phyloP scores from a whole-genome alignment of 768 basidiomycete species.

The Suillus placidus region DNA sequence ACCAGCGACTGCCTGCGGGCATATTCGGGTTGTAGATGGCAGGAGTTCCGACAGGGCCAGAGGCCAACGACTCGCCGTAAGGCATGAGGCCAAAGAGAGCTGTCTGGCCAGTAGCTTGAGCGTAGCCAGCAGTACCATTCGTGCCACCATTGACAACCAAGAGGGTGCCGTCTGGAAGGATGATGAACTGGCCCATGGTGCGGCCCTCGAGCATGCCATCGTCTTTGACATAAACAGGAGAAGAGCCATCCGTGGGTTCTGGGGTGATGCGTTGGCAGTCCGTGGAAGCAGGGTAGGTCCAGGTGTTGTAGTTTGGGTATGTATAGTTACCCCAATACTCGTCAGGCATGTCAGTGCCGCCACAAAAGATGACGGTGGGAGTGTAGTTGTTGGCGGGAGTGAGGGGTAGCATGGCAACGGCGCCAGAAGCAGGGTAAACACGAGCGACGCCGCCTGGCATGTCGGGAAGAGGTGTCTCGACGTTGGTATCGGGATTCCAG shows the following conservation, averaged over 20 bases:
- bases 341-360: constrained; percentile 79
- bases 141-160: constrained; percentile 79
- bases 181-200: constrained; percentile 92
- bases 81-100: constrained; percentile 57
- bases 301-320: constrained; percentile 72
- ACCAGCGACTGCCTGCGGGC: constrained; percentile 74
- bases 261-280: constrained; percentile 88
- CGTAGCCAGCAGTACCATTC: constrained; percentile 90
- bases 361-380: constrained; percentile 88
- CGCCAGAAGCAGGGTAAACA: constrained; percentile 90
- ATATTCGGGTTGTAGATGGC: constrained; percentile 82
- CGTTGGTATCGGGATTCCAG: constrained; percentile 56
- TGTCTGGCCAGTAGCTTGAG: constrained; percentile 53
- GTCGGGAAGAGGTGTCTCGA: constrained; percentile 63
- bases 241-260: constrained; percentile 71
- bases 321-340: constrained; percentile 77
- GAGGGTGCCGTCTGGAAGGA: constrained; percentile 77
- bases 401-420: constrained; percentile 86
- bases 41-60: constrained; percentile 79
- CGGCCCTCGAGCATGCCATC: constrained; percentile 75
- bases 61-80: constrained; percentile 70
- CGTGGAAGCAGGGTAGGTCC: constrained; percentile 64
- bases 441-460: constrained; percentile 78
- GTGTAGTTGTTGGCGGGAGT: constrained; percentile 88
- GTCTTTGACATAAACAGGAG: constrained; percentile 64